Base-by-base conservation (phyloP, 2,329 filamentous ascomycete genomes). In the Cytospora chrysosperma region DNA sequence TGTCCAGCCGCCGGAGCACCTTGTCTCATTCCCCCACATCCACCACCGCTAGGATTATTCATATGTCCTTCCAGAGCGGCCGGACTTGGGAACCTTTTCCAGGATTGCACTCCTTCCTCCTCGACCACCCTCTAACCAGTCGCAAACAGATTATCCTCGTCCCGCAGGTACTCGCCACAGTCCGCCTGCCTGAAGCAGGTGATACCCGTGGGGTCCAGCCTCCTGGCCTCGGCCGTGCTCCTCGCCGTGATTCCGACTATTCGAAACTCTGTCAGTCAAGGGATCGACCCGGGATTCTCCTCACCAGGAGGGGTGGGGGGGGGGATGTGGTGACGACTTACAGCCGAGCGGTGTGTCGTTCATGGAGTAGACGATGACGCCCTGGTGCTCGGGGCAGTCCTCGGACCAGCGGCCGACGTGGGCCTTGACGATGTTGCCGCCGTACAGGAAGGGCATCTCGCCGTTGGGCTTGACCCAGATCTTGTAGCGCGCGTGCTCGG, bases 361-460 rank as follows among this genome's bases (percentile, higher is more conserved):
- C 92, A 97, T 96, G 72, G 86, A 89, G 78, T 92, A 88, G 26
- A 99, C 90, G 54, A 99, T 87, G 15, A 97, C 89, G 50, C 95
- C 95, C 71, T 93, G 89, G 77, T 98, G 93, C 78, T 96, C 93
- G 0, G 94, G 93, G 71, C 90, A 93, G 79, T 98, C 94, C 72
- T 97, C 93, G 49, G 88, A 91, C 88, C 91, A 94, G 66, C 93
- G 81, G 24, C 92, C 92, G 21, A 95, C 85, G 72, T 85, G 82
- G 10, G 82, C 82, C 74, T 85, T 85, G 69, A 96, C 86, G 59
- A 96, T 64, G 76, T 98, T 93, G 63, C 92, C 91, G 59, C 95
- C 95, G 77, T 98, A 99, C 54, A 99, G 79, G 76, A 96, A 98
- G 1, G 95, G 94, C 93, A 97, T 97, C 73, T 96, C 93, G 69